A percentile compares a stretch with the other conserved stretches of the same genome.
phyloP scores from a whole-genome alignment of 768 basidiomycete genomes.

The Termitomyces sp. region DNA sequence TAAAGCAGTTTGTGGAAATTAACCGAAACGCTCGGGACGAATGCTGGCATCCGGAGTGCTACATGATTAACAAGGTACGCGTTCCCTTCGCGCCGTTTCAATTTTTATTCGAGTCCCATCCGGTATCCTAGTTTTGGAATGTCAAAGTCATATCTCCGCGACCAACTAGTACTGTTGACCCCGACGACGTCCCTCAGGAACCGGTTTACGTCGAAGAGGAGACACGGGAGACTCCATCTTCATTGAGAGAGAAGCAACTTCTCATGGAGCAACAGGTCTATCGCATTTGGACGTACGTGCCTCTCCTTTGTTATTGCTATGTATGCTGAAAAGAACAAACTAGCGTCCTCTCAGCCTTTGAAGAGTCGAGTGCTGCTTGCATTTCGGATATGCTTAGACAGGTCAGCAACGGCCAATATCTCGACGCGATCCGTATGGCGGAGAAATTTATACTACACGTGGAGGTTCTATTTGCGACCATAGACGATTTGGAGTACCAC shows the following conservation, averaged over 20 bases:
- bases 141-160: conserved; percentile 84
- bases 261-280: conserved; percentile 97
- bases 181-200: conserved; percentile 48
- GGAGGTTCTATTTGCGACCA: conserved; percentile 94
- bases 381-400: conserved; percentile 98
- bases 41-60: conserved; percentile 99
- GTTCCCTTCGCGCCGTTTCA: not conserved
- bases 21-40: conserved; percentile 98
- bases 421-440: conserved; percentile 97
- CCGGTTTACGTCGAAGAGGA: conserved; percentile 76
- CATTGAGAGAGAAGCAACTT: conserved; percentile 86
- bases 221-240: conserved; percentile 65
- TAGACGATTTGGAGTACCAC: conserved; percentile 92
- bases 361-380: conserved; percentile 98
- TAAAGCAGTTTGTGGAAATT: conserved; percentile 99
- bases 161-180: conserved; percentile 56
- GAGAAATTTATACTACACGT: conserved; percentile 99
- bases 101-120: conserved; percentile 3
- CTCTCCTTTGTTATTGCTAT: conserved; percentile 3
- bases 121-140: conserved; percentile 84
- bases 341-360: conserved; percentile 93
- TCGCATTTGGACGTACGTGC: conserved; percentile 94
- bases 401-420: conserved; percentile 94
- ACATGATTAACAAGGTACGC: conserved; percentile 98
- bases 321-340: conserved; percentile 6